Evolutionary conservation across 116 monocot species (phyloP).

Genomic region (Iris pallida): DNA sequence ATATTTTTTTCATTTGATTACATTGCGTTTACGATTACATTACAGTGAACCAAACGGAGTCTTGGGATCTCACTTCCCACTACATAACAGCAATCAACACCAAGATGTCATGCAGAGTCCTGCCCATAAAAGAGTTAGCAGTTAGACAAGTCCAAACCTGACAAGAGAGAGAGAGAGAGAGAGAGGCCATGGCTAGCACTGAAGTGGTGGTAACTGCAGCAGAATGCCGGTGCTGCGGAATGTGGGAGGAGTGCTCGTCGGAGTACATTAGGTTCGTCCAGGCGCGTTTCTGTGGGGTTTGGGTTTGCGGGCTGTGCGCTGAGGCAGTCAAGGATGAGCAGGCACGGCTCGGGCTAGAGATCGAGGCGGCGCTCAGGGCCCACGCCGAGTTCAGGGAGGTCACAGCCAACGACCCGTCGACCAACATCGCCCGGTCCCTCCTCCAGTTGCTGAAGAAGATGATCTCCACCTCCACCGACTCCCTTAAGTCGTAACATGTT

Average conservation of each 20-base stretch:
- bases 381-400: conserved; percentile 36
- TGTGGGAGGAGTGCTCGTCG: conserved; percentile 43
- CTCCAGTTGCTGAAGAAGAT: conserved; percentile 36
- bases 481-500: too few relatives aligned
- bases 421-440: conserved; percentile 25
- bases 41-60: too few relatives aligned
- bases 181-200: conserved; percentile 12
- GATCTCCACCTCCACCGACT: conserved; percentile 2
- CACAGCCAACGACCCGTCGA: conserved; percentile 20
- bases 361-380: conserved; percentile 26
- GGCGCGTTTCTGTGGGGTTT: conserved; percentile 29
- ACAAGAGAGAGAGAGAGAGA: too few relatives aligned
- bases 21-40: too few relatives aligned
- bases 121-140: too few relatives aligned
- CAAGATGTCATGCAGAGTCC: too few relatives aligned
- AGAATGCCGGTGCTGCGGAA: conserved; percentile 38
- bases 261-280: conserved; percentile 28
- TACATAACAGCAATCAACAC: too few relatives aligned
- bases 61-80: too few relatives aligned
- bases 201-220: conserved; percentile 17
- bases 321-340: conserved; percentile 56
- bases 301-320: conserved; percentile 44
- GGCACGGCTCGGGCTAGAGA: conserved; percentile 24
- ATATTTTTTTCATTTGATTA: too few relatives aligned
- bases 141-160: too few relatives aligned